These are phyloP conservation scores for Hypoxylon crocopeplum DNA, from an alignment of 495 filamentous ascomycete species.

Conservation along the genomic window DNA sequence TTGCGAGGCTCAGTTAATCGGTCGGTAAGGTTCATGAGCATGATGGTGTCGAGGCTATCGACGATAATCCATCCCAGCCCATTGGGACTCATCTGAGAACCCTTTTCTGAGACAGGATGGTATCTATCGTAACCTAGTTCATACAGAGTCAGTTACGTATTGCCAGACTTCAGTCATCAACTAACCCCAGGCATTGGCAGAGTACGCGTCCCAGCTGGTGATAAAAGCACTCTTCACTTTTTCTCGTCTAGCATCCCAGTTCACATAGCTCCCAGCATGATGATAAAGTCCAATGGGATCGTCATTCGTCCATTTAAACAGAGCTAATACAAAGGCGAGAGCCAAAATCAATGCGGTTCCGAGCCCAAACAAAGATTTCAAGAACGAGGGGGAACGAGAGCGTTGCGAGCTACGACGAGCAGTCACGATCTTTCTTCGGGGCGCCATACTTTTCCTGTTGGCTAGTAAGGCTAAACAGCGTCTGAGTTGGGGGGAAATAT, in stretches of 20 bases:
- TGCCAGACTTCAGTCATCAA: background rate
- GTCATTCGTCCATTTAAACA: conserved; percentile 28
- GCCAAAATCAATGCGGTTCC: no score
- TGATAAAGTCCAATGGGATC: conserved; percentile 26
- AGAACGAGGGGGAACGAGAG: no score
- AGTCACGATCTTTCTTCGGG: no score
- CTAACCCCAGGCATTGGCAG: conserved; percentile 73
- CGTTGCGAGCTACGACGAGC: no score
- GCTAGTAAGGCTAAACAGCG: no score
- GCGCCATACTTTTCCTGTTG: no score
- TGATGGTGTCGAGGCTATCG: conserved; percentile 79
- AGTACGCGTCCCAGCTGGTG: conserved; percentile 72
- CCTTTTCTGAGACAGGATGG: conserved; percentile 66
- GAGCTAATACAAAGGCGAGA: no score
- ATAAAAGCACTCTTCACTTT: conserved; percentile 70
- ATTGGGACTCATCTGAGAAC: conserved; percentile 68
- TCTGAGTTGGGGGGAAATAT: no score
- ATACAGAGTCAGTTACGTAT: conserved; percentile 2
- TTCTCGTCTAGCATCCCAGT: conserved; percentile 67
- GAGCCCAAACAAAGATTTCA: no score
- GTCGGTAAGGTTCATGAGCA: conserved; percentile 83
- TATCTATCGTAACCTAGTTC: conserved; percentile 70
- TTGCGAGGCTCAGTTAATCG: conserved; percentile 72
- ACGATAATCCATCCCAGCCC: conserved; percentile 84
- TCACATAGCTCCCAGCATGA: conserved; percentile 26